Evolutionary conservation across 768 basidiomycete genomes (phyloP), one percentile per base, ranked within the genome.

Genomic region (Chlorophyllum brunneum): DNA sequence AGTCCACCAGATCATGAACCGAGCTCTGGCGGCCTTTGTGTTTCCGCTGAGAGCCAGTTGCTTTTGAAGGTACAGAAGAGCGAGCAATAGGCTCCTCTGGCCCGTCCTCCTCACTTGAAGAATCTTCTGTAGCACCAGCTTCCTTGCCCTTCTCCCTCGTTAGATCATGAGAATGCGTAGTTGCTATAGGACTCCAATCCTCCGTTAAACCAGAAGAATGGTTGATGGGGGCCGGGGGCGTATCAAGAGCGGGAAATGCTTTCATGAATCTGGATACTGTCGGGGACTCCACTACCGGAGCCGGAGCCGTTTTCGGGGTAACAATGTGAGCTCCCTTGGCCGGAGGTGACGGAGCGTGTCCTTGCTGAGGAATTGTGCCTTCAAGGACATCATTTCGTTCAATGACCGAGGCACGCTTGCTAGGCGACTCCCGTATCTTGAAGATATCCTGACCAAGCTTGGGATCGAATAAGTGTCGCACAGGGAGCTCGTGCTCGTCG

Each of bases 1-100:
- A 65, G 63, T 87, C 86, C 24, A 92, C 86, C 50, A 92, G 63
- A 61, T 92, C 86, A 60, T 93, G 88, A 20, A 92, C 88, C 10
- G 91, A 92, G 60, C 82, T 85, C 70, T 92, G 88, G 56, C 89
- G 70, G 34, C 79, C 73, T 58, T 81, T 82, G 37, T 69, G 65
- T 58, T 66, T 75, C 36, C 67, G 62, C 45, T 65, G 67, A 46
- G 66, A 59, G 15, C 51, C 55, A 27, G 59, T 58, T 61, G 62
- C 15, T 27, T 59, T 53, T 45, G 52, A 57, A 39, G 60, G 64
- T 50, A 42, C 59, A 22, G 63, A 59, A 16, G 53, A 58, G 46
- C 63, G 57, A 29, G 68, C 65, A 43, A 56, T 61, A 11, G 66
- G 69, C 49, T 79, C 75, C 60, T 80, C 78, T 4, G 78, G 78